Percentiles rank a stretch among this genome's conserved stretches.
phyloP scores from a whole-genome alignment of 1,284 basidiomycete species.

The Coniferiporia weirii region DNA sequence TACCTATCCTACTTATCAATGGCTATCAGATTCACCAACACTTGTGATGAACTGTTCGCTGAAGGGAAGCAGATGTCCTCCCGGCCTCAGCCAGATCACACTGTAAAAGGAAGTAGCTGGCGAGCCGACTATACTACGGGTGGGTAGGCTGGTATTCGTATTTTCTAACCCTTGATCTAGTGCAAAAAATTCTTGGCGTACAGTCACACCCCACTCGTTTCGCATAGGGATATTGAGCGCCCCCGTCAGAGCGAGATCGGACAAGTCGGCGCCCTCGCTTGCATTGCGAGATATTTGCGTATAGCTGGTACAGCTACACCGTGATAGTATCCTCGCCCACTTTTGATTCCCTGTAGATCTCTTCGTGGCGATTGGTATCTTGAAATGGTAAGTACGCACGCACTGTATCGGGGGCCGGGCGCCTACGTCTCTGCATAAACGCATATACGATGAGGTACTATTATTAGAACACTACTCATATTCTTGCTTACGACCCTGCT shows the following conservation, averaged over 20 bases:
- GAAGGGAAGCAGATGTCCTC: too few species aligned
- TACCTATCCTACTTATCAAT: too few species aligned
- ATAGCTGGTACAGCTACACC: too few species aligned
- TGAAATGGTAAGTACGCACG: not conserved
- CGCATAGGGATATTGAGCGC: not conserved
- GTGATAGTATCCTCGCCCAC: not conserved
- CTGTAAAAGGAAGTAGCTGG: too few species aligned
- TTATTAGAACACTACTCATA: not conserved
- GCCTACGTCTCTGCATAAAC: not conserved
- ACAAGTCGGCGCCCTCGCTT: too few species aligned
- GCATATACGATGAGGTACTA: not conserved
- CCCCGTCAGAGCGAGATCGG: too few species aligned
- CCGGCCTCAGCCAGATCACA: too few species aligned
- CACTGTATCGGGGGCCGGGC: not conserved
- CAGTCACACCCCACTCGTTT: not conserved
- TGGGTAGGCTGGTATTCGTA: not conserved
- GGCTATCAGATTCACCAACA: too few species aligned
- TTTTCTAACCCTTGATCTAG: not conserved
- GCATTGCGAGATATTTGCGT: too few species aligned
- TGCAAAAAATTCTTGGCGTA: not conserved
- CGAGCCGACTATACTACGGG: too few species aligned
- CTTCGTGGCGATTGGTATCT: not conserved
- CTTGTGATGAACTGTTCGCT: too few species aligned
- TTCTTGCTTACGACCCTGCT: not conserved
- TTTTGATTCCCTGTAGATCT: not conserved